Evolutionary conservation across 768 basidiomycete species (phyloP).

Genomic region (Hericium rajendrae): DNA sequence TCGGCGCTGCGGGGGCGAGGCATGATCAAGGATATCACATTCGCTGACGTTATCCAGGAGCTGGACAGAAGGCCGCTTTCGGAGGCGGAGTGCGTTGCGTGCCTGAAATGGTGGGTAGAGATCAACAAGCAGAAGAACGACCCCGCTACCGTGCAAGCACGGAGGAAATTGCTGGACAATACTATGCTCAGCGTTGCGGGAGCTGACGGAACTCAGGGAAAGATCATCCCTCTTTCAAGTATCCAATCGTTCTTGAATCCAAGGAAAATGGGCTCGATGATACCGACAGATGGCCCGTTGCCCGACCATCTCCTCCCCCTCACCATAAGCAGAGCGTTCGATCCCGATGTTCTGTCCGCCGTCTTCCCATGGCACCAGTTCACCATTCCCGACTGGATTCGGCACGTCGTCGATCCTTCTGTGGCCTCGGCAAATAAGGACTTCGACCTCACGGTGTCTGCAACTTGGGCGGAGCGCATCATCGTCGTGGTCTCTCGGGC

Average conservation of each 20-base stretch:
- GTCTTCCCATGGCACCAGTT: slow-evolving; percentile 79
- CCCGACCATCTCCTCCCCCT: slow-evolving; percentile 66
- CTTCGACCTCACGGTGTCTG: slow-evolving; percentile 54
- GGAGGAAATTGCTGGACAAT: slow-evolving; percentile 57
- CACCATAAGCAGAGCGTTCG: slow-evolving; percentile 50
- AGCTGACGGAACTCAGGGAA: slow-evolving; percentile 27
- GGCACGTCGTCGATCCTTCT: slow-evolving; percentile 44
- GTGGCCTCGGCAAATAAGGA: slow-evolving; percentile 34
- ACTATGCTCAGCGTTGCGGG: slow-evolving; percentile 46
- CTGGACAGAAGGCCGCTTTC: slow-evolving; percentile 59
- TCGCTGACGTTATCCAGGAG: slow-evolving; percentile 76
- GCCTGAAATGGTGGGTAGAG: slow-evolving; percentile 78
- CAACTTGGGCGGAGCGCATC: slow-evolving; percentile 76
- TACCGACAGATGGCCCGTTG: slow-evolving; percentile 68
- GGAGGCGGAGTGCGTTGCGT: slow-evolving; percentile 68
- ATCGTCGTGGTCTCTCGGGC: slow-evolving; percentile 53
- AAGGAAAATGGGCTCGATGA: slow-evolving; percentile 39
- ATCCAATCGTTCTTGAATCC: slow-evolving; percentile 68
- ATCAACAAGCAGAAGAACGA: slow-evolving; percentile 30
- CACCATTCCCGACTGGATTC: slow-evolving; percentile 65
- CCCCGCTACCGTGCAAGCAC: slow-evolving; percentile 34
- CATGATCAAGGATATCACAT: slow-evolving; percentile 65
- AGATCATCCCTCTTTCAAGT: slow-evolving; percentile 56
- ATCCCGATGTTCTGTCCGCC: slow-evolving; percentile 34
- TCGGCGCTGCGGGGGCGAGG: slow-evolving; percentile 48